Conservation (phyloP, 2,329 filamentous ascomycete genomes). For the Fusarium torreyae region DNA sequence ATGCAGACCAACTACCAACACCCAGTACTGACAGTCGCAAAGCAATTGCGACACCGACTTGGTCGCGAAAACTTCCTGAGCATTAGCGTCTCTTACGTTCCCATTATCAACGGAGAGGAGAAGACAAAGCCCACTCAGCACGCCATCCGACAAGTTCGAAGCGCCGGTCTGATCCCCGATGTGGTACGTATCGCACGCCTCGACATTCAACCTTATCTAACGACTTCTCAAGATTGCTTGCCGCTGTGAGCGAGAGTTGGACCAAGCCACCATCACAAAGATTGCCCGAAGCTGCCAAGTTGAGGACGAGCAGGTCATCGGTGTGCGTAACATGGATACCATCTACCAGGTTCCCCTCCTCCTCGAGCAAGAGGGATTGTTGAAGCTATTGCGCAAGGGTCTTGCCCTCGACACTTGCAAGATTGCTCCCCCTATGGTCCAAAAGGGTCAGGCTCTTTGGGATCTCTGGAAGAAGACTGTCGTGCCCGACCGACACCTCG, state of each 20-base stretch:
- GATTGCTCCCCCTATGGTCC: slow-evolving; percentile 67
- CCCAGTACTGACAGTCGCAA: not conserved
- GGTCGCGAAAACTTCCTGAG: slow-evolving; percentile 87
- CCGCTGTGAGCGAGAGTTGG: slow-evolving; percentile 85
- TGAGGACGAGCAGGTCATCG: slow-evolving; percentile 86
- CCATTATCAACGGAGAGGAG: slow-evolving; percentile 78
- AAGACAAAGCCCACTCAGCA: slow-evolving; percentile 98
- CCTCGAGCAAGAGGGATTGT: slow-evolving; percentile 84
- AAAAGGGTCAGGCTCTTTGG: slow-evolving; percentile 81
- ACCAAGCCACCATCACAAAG: slow-evolving; percentile 83
- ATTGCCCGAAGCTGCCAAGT: slow-evolving; percentile 93
- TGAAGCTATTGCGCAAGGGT: slow-evolving; percentile 75
- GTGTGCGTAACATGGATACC: slow-evolving; percentile 89
- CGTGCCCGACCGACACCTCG: slow-evolving; percentile 74
- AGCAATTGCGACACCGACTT: slow-evolving; percentile 79
- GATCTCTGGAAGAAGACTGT: slow-evolving; percentile 82
- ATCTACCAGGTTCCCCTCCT: slow-evolving; percentile 97
- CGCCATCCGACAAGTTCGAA: slow-evolving; percentile 87
- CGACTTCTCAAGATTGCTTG: slow-evolving; percentile 80
- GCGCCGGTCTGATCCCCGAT: slow-evolving; percentile 81
- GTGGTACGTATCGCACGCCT: slow-evolving; percentile 64
- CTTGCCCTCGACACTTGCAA: slow-evolving; percentile 74
- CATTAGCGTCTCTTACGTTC: slow-evolving; percentile 92
- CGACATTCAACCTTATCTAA: slow-evolving; percentile 7
- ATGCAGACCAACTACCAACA: not conserved